Evolutionary conservation across 2,329 filamentous ascomycete species (phyloP), one percentile per base, ranked within the genome.

Genomic region (Chrysoporthe puriensis): DNA sequence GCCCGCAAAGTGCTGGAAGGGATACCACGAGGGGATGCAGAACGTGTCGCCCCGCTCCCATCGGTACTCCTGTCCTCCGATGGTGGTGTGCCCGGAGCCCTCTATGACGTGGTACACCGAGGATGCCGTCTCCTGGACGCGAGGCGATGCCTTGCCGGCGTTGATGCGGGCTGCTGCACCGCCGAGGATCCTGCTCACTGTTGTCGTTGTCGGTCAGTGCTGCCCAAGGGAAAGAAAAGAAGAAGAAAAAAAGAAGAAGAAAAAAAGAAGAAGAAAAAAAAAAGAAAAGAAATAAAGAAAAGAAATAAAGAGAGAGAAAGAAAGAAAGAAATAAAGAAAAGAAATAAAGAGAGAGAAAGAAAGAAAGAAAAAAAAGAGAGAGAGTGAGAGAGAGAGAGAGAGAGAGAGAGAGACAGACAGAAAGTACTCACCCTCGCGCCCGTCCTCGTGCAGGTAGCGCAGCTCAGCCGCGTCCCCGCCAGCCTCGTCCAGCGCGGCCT

Each of bases 11-110:
- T 86, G 84, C 71, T 84, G 78, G 68, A 84, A 85, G 14, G 68
- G 72, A 62, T 84, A 74, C 85, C 85, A 87, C 0, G 84, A 73
- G 0, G 85, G 85, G 14, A 88, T 76, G 69, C 82, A 85, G 67
- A 88, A 87, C 0, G 83, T 87, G 72, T 88, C 85, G 2, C 83
- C 81, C 52, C 77, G 73, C 67, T 81, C 80, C 85, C 85, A 87
- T 0, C 62, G 34, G 36, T 81, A 71, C 3, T 65, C 74, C 60
- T 78, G 70, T 0, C 76, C 80, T 2, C 76, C 77, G 54, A 87
- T 79, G 0, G 70, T 71, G 1, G 78, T 79, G 32, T 77, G 70
- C 0, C 85, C 86, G 0, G 70, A 74, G 0, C 85, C 85, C 21
- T 80, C 74, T 14, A 86, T 74, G 11, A 87, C 81, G 70, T 88